phyloP scores from a whole-genome alignment of 352 stramenopile genomes.

The Plasmopara halstedii region DNA sequence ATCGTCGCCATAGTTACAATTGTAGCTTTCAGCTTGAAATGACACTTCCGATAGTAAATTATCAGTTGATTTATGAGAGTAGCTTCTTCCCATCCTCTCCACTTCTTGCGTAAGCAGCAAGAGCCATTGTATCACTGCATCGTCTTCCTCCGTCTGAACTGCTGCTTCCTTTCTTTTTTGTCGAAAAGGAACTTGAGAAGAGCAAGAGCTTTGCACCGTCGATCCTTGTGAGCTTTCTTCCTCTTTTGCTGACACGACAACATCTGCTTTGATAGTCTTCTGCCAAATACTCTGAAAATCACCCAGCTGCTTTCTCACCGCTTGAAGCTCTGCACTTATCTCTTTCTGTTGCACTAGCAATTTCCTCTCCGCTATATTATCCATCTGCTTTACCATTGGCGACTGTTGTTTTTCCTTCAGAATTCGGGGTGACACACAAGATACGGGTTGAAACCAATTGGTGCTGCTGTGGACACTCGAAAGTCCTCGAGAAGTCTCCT shows the following conservation, averaged over 20 bases:
- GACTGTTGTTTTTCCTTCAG: constrained; percentile 3
- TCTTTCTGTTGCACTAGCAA: constrained; percentile 24
- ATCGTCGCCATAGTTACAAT: too few relatives aligned
- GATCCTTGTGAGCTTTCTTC: constrained; percentile 5
- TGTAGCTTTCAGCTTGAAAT: too few relatives aligned
- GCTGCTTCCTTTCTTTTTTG: background rate
- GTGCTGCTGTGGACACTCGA: constrained; percentile 9
- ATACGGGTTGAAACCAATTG: constrained; percentile 11
- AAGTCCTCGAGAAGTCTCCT: constrained; percentile 6
- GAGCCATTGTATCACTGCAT: constrained; percentile 37
- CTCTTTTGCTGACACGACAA: background rate
- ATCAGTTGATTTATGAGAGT: constrained; percentile 28
- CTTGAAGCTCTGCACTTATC: constrained; percentile 32
- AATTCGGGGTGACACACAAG: constrained; percentile 11
- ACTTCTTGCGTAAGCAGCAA: constrained; percentile 39
- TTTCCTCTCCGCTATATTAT: constrained; percentile 8
- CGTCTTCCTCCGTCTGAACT: constrained; percentile 21
- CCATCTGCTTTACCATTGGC: background rate
- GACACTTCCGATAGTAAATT: constrained; percentile 15
- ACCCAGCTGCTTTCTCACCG: constrained; percentile 33
- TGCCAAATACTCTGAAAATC: constrained; percentile 43
- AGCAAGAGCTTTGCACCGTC: constrained; percentile 15
- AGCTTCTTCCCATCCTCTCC: constrained; percentile 26
- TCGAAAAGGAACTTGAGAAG: constrained; percentile 4
- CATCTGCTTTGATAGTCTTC: constrained; percentile 5